Evolutionary conservation across 805 yeast genomes (phyloP), one percentile per base, ranked within the genome.

Genomic region (Wickerhamomyces queroliae): DNA sequence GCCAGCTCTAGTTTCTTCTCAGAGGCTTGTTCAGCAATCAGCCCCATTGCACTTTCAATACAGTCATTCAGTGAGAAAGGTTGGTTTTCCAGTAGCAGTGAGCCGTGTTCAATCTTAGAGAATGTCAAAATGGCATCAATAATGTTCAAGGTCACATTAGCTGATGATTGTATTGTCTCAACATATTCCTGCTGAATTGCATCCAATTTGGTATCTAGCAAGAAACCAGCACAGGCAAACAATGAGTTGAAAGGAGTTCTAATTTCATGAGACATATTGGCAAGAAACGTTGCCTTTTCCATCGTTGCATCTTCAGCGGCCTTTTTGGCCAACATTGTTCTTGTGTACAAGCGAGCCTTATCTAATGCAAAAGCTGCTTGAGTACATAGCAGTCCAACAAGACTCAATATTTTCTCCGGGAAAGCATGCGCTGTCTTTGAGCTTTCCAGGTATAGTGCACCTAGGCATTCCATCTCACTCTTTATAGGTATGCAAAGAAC

Each of bases 201-300:
- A 16, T 93, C 86, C 48, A 86, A 69, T 51, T 85, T 88, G 0
- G 95, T 86, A 48, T 86, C 95, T 33, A 85, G 70, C 2, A 93
- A 80, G 49, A 86, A 68, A 56, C 85, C 95, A 7, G 95, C 87
- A 95, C 86, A 87, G 49, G 95, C 95, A 53, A 86, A 86, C 35
- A 86, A 82, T 61, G 95, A 95, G 61, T 86, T 86, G 79, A 87
- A 81, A 6, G 95, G 95, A 2, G 95, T 86, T 55, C 95, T 68
- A 52, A 86, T 86, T 61, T 86, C 95, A 60, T 80, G 86, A 5
- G 90, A 83, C 77, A 83, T 86, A 55, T 86, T 86, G 21, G 95
- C 95, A 57, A 86, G 68, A 58, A 87, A 87, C 56, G 85, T 91
- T 3, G 95, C 84, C 60, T 86, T 86, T 8, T 93, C 87, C 46